These are phyloP conservation scores for Scheffersomyces stipitis DNA, from an alignment of 805 yeast species.

Conservation along the genomic window DNA sequence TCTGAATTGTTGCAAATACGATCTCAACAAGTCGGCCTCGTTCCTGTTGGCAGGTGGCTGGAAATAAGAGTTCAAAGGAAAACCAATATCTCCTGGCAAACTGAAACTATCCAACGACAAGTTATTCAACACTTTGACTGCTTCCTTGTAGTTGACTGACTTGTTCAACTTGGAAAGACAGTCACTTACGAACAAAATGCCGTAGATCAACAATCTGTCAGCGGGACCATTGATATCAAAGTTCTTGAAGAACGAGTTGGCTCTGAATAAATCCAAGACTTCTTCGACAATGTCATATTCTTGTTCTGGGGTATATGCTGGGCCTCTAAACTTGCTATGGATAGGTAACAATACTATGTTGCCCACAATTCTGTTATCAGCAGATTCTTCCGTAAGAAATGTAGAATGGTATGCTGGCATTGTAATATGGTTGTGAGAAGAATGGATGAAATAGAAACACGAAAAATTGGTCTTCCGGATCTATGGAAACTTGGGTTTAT, in stretches of 20 bases:
- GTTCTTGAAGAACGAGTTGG: conserved; percentile 94
- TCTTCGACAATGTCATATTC: conserved; percentile 91
- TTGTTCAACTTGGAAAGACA: conserved; percentile 66
- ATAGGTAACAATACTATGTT: conserved; percentile 85
- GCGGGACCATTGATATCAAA: conserved; percentile 96
- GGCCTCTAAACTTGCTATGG: conserved; percentile 83
- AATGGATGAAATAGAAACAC: too few species aligned
- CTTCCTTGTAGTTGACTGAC: conserved; percentile 54
- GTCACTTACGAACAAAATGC: conserved; percentile 84
- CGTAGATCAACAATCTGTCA: conserved; percentile 90
- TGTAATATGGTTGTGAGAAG: too few species aligned
- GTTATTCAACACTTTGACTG: conserved; percentile 70
- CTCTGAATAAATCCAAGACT: conserved; percentile 84
- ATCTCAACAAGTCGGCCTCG: conserved; percentile 77
- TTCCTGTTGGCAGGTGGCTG: conserved; percentile 69
- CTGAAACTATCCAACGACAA: conserved; percentile 84
- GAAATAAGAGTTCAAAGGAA: conserved; percentile 83
- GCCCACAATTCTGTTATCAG: conserved; percentile 63
- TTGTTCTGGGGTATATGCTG: conserved; percentile 73
- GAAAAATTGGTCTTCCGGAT: too few species aligned
- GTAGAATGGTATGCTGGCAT: conserved; percentile 80
- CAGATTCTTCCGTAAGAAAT: conserved; percentile 60
- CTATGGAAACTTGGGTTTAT: too few species aligned
- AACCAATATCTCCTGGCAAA: conserved; percentile 93
- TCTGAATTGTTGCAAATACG: conserved; percentile 87